These are phyloP conservation scores for Aspergillus sp. DNA, from an alignment of 2,329 filamentous ascomycete genomes.

Conservation along the genomic window DNA sequence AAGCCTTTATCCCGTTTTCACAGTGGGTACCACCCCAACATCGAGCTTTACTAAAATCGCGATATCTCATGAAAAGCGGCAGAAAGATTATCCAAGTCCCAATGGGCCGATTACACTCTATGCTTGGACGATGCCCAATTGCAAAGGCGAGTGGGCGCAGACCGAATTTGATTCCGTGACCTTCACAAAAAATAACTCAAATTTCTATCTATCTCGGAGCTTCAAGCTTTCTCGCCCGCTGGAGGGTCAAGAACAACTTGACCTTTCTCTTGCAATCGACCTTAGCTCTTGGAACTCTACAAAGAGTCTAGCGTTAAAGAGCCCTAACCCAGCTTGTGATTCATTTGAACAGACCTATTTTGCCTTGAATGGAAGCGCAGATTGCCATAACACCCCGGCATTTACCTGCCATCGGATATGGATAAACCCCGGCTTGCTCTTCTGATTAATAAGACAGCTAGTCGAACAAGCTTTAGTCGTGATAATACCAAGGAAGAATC, in stretches of 20 bases:
- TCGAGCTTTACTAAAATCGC: no score
- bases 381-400: conserved; percentile 12
- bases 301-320: conserved; percentile 10
- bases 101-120: conserved; percentile 35
- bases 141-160: background rate
- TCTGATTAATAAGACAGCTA: background rate
- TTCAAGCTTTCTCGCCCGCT: conserved; percentile 17
- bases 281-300: conserved; percentile 3
- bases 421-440: conserved; percentile 22
- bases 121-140: conserved; percentile 39
- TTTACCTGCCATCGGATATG: conserved; percentile 17
- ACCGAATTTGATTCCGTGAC: conserved; percentile 8
- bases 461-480: no score
- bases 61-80: background rate
- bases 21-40: no score
- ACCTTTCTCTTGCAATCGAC: conserved; percentile 13
- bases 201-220: conserved; percentile 11
- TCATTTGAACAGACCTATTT: conserved; percentile 17
- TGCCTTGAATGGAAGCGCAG: conserved; percentile 9
- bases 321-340: conserved; percentile 9
- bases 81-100: background rate
- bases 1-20: no score
- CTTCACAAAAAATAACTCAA: conserved; percentile 18
- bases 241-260: conserved; percentile 15
- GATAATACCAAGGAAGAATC: no score